Conservation (phyloP, 345 rosid species). For the Melaleuca quinquenervia region DNA sequence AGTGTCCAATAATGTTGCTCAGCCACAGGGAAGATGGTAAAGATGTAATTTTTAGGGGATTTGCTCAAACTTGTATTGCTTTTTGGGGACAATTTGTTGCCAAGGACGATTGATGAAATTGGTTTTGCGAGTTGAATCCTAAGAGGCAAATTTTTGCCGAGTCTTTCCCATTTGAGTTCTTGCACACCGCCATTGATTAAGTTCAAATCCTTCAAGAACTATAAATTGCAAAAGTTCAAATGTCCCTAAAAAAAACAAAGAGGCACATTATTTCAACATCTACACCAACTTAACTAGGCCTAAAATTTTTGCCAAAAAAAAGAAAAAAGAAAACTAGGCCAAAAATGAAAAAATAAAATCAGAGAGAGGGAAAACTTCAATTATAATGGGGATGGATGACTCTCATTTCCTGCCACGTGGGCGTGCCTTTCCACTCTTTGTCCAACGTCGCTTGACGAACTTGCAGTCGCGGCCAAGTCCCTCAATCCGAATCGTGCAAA, state of each 20-base stretch:
- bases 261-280: neutral
- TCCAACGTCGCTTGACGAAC: too few relatives aligned
- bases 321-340: too few relatives aligned
- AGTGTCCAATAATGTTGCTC: neutral
- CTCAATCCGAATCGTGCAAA: too few relatives aligned
- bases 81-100: neutral
- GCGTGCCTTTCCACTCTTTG: too few relatives aligned
- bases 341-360: too few relatives aligned
- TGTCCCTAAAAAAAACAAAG: neutral
- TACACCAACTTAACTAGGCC: neutral
- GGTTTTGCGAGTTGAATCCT: neutral
- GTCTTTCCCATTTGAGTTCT: neutral
- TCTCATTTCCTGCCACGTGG: too few relatives aligned
- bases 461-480: too few relatives aligned
- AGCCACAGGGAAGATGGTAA: neutral
- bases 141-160: too few relatives aligned
- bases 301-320: too few relatives aligned
- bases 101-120: neutral
- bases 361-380: too few relatives aligned
- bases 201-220: neutral
- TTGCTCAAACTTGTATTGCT: neutral
- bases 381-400: too few relatives aligned
- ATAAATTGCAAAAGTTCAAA: neutral
- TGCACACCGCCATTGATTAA: neutral
- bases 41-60: neutral